A percentile compares a stretch with the other conserved stretches of the same genome.
Conservation (phyloP, 73 alveolate species). For the Paramecium bursaria region DNA sequence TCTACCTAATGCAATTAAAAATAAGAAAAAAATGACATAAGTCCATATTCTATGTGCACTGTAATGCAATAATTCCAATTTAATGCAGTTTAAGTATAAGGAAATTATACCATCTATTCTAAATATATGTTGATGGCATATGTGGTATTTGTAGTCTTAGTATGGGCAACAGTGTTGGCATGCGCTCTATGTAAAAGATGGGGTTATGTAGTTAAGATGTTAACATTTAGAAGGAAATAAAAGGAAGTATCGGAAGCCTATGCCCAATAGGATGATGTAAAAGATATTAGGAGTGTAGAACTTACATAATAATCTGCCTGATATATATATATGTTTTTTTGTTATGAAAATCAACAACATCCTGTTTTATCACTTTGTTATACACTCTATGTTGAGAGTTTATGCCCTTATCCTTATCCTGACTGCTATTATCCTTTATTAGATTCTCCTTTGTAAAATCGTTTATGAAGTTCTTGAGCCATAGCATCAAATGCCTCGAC, state of each 20-base stretch:
- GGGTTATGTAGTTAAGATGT: neutral
- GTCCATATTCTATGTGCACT: too few relatives aligned
- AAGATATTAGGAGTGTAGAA: too few relatives aligned
- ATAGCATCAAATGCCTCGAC: slow-evolving; percentile 20
- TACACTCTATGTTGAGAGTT: too few relatives aligned
- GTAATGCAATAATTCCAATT: too few relatives aligned
- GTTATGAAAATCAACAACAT: too few relatives aligned
- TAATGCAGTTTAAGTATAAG: slow-evolving; percentile 13
- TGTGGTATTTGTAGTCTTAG: neutral
- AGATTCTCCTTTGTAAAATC: neutral
- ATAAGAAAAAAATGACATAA: too few relatives aligned
- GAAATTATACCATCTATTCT: slow-evolving; percentile 25
- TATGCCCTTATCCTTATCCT: too few relatives aligned
- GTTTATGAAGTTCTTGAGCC: slow-evolving; percentile 29
- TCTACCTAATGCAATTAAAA: too few relatives aligned
- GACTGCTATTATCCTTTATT: too few relatives aligned
- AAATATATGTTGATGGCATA: neutral
- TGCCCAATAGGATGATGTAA: slow-evolving; percentile 14
- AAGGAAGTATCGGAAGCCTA: slow-evolving; percentile 20
- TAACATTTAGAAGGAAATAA: slow-evolving; percentile 5
- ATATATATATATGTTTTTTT: too few relatives aligned
- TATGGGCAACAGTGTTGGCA: neutral
- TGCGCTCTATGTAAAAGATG: slow-evolving; percentile 4
- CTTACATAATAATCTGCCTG: too few relatives aligned
- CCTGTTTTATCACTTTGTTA: too few relatives aligned